Base-by-base conservation (phyloP, 768 basidiomycete genomes). In the Amanita phalloides region DNA sequence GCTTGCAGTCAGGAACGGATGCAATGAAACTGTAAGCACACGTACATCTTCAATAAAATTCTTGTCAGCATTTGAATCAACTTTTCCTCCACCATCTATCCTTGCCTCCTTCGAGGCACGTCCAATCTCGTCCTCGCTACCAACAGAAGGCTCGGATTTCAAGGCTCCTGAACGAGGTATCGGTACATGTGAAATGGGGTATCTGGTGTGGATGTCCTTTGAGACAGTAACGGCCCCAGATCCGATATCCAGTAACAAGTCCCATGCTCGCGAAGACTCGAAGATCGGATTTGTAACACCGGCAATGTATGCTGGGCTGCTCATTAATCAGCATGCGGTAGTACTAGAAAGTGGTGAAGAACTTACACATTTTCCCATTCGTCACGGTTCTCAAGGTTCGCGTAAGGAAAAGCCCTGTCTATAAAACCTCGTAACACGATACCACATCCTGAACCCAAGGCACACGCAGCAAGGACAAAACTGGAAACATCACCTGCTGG, bases 221-320 rank as follows among this genome's bases (percentile, higher is more conserved):
- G 89, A 83, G 11, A 98, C 84, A 2, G 83, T 83, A 53, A 99
- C 89, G 35, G 80, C 82, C 8, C 90, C 90, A 0, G 82, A 80
- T 45, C 90, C 86, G 55, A 97, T 82, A 62, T 98, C 92, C 64
- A 95, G 88, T 37, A 97, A 72, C 6, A 99, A 71, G 65, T 99
- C 96, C 96, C 96, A 99, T 10, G 79, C 76, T 0, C 84, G 81
- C 0, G 86, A 78, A 1, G 85, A 73, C 60, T 95, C 91, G 66
- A 97, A 97, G 43, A 97, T 92, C 2, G 94, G 96, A 60, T 99
- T 99, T 1, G 90, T 94, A 2, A 98, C 95, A 1, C 96, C 96
- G 8, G 94, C 96, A 48, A 99, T 93, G 62, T 85, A 99, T 10
- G 90, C 95, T 3, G 88, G 84, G 36, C 91, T 92, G 56, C 36